A percentile compares a stretch with the other conserved stretches of the same genome.
These are phyloP conservation scores for Solanum hybrid DNA, from an alignment of 305 asterid genomes.

Conservation along the genomic window DNA sequence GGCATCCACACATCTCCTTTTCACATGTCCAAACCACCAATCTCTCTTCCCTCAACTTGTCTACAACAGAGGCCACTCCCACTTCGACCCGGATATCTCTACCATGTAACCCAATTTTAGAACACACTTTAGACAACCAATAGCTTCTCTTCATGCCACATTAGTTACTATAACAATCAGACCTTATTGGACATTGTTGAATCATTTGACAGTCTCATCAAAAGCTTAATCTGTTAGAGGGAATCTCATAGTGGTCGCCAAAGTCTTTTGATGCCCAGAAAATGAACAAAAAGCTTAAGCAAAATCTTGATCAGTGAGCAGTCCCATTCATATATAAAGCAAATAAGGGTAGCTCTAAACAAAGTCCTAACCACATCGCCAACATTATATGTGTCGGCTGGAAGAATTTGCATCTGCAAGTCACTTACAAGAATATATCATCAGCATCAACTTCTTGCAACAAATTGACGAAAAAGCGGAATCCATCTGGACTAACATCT, in stretches of 20 bases:
- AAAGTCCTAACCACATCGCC: not conserved
- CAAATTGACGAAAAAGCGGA: conserved; percentile 67
- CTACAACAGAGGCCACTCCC: not conserved
- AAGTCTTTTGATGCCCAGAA: not conserved
- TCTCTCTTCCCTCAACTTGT: not conserved
- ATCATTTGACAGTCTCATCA: not conserved
- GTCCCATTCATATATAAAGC: not conserved
- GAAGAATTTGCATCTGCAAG: not conserved
- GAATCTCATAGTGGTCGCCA: not conserved
- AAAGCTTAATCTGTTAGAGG: not conserved
- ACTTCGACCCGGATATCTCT: not conserved
- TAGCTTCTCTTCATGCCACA: not conserved
- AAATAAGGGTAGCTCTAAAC: not conserved
- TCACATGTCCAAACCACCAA: not conserved
- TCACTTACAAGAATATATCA: conserved; percentile 55
- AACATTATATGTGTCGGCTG: not conserved
- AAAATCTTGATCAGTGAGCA: not conserved
- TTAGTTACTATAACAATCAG: not conserved
- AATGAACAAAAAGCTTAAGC: not conserved
- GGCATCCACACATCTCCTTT: not conserved
- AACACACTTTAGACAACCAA: not conserved
- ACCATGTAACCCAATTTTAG: not conserved
- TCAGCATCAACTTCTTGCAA: conserved; percentile 55
- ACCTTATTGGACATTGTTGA: not conserved
- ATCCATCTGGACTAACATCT: conserved; percentile 95